These are phyloP conservation scores for Trichosporon coremiiforme DNA, from an alignment of 1,284 basidiomycete species.

Conservation along the genomic window DNA sequence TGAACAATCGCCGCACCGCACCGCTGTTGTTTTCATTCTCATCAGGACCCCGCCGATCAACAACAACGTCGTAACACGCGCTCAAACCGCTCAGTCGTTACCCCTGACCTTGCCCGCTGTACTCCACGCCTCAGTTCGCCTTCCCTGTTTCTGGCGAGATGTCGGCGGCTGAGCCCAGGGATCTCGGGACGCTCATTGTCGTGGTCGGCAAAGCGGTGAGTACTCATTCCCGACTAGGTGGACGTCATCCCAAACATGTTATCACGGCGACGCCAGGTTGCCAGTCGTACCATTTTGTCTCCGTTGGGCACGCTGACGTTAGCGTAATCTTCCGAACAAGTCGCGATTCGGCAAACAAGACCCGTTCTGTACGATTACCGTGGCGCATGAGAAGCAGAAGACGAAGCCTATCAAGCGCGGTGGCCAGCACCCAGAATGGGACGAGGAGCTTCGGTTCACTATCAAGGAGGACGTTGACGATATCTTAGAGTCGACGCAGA, in stretches of 20 bases:
- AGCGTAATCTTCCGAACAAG: slow-evolving; percentile 93
- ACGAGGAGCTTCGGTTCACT: slow-evolving; percentile 94
- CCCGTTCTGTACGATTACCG: slow-evolving; percentile 81
- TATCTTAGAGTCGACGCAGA: slow-evolving; percentile 60
- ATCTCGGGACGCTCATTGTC: slow-evolving; percentile 91
- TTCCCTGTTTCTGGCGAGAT: slow-evolving; percentile 2
- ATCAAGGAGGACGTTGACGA: slow-evolving; percentile 79
- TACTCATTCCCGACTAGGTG: slow-evolving; percentile 33
- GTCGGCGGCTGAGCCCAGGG: slow-evolving; percentile 60
- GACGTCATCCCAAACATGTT: not conserved
- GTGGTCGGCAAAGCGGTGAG: slow-evolving; percentile 93
- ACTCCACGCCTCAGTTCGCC: not conserved
- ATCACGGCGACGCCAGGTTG: too few relatives aligned
- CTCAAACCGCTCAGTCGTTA: too few relatives aligned
- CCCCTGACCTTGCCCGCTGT: too few relatives aligned
- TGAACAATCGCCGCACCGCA: not conserved
- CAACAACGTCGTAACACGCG: not conserved
- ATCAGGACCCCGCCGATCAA: not conserved
- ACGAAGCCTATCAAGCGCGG: slow-evolving; percentile 90
- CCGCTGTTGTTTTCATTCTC: not conserved
- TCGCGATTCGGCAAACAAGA: slow-evolving; percentile 96
- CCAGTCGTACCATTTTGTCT: not conserved
- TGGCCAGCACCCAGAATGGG: slow-evolving; percentile 98
- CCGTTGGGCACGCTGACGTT: slow-evolving; percentile 23
- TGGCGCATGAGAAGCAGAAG: slow-evolving; percentile 77